Evolutionary conservation across 73 alveolate species (phyloP), one percentile per base, ranked within the genome.

Genomic region (Durusdinium trenchii): DNA sequence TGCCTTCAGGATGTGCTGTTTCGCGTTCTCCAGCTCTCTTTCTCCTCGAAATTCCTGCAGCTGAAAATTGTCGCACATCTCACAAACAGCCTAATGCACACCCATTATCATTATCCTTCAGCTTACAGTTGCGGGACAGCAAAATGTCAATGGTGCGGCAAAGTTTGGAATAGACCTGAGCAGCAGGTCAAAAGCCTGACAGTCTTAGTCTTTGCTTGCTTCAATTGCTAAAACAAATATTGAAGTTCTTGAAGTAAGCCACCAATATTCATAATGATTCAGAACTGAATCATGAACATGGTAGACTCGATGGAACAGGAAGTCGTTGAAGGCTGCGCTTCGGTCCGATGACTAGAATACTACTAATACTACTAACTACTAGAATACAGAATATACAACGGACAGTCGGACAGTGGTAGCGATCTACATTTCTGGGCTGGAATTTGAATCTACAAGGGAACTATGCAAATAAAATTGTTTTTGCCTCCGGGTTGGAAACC

Each of bases 1-100:
- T 79, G 89, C 89, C 89, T 79, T 79, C 30, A 36, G 89, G 10
- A 79, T 32, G 42, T 79, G 89, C 89, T 79, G 89, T 43, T 62
- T 79, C 42, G 89, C 89, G 42, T 79, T 79, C 42, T 79, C 89
- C 18, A 79, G 89, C 62, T 79, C 89, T 79, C 23, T 23, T 45
- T 79, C 89, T 23, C 89, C 89, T 79, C 89, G 20, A 35, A 79
- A 79, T 35, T 79, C 89, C 89, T 79, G 7, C 85, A 75, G 51
- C 54, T 6, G 10, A 60, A 23, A 60, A 23, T 23, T 9, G 12
- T 26, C 42, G 45, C 28, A 9, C 60, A 79, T 45, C 42, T 42
- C 89, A 45, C 62, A 43, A 6, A 16, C 38, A 75, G 9, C 35
- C n/a, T 54, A 12, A 43, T 42, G 51, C 7, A 23, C 83, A 73